Conservation (phyloP, 2,329 filamentous ascomycete species). For the Talaromyces amestolkiae region DNA sequence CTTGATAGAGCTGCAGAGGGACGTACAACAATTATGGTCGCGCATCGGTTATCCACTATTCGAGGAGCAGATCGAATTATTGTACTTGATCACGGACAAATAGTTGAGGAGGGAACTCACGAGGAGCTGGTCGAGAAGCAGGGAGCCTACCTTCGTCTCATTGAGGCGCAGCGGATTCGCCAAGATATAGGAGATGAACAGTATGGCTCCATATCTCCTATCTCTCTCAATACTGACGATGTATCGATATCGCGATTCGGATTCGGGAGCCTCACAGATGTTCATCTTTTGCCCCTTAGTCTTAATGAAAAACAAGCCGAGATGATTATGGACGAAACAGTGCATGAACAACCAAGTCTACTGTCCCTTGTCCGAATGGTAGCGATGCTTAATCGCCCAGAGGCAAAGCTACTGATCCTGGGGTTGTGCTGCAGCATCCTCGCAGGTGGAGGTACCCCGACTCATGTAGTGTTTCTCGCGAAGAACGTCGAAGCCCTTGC, state of each 20-base stretch:
- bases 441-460: constrained; percentile 76
- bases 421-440: constrained; percentile 73
- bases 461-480: constrained; percentile 77
- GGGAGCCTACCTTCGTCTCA: neutral
- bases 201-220: neutral
- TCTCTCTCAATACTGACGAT: neutral
- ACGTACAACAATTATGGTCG: neutral
- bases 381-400: constrained; percentile 65
- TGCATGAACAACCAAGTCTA: neutral
- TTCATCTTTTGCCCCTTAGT: neutral
- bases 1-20: neutral
- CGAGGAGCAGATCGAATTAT: neutral
- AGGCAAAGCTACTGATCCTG: constrained; percentile 69
- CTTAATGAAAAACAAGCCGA: neutral
- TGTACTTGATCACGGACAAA: neutral
- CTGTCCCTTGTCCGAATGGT: neutral
- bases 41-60: neutral
- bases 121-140: neutral
- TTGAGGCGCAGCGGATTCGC: neutral
- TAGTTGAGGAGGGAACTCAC: neutral
- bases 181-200: neutral
- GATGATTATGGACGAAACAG: neutral
- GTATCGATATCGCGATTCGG: neutral
- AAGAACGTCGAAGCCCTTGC: constrained; percentile 77
- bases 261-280: neutral